Evolutionary conservation across 371 early-diverging fungal genomes (phyloP).

Genomic region (Chytridium lagenaria): DNA sequence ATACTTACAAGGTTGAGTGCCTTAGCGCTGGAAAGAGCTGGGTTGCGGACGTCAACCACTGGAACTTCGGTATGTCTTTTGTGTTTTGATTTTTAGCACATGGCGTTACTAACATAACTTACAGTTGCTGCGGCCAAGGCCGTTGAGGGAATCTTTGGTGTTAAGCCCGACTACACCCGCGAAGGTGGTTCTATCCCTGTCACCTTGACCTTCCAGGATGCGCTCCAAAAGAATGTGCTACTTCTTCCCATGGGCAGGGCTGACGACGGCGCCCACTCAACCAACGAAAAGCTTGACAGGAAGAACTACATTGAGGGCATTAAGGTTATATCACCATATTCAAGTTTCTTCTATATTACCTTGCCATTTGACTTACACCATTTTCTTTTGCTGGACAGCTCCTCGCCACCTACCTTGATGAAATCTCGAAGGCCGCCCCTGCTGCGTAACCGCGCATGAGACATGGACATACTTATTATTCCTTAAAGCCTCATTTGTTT

Average conservation of each 20-base stretch:
- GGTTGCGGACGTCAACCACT: conserved; percentile 89
- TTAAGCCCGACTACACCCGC: conserved; percentile 93
- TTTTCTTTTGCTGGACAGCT: conserved; percentile 56
- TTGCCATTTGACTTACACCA: background rate
- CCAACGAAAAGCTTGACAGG: conserved; percentile 94
- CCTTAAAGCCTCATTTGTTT: no score
- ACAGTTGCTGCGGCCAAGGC: conserved; percentile 85
- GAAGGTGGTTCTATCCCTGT: conserved; percentile 99
- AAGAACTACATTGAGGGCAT: conserved; percentile 93
- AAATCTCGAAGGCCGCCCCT: conserved; percentile 61
- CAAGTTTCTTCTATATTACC: background rate
- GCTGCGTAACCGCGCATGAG: no score
- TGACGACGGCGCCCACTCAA: conserved; percentile 96
- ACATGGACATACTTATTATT: no score
- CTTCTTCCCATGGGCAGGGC: conserved; percentile 89
- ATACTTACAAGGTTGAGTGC: conserved; percentile 73
- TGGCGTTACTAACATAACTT: background rate
- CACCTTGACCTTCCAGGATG: conserved; percentile 95
- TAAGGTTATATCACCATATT: conserved; percentile 66
- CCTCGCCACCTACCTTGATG: conserved; percentile 87
- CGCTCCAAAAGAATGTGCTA: conserved; percentile 84
- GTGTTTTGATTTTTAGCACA: background rate
- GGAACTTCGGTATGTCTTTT: conserved; percentile 77
- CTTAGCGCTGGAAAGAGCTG: conserved; percentile 91
- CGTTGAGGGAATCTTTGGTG: conserved; percentile 84